These are phyloP conservation scores for Pyrus betulifolia DNA, from an alignment of 306 rosid genomes.

Conservation along the genomic window DNA sequence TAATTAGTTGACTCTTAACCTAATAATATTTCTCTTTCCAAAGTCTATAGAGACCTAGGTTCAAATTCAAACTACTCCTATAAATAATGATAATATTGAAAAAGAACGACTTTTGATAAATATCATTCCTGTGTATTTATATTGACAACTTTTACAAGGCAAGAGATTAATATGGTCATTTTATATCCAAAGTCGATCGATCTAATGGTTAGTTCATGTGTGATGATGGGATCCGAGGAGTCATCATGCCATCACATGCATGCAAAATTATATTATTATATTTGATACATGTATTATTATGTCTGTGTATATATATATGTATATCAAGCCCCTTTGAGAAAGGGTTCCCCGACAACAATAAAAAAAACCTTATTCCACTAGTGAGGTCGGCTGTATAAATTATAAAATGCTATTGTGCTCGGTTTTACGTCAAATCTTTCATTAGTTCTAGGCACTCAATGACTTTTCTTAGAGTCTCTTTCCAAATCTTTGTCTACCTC, in stretches of 20 bases:
- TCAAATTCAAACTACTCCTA: neutral
- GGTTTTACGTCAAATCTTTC: no score
- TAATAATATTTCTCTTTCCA: neutral
- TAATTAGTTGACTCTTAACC: rapidly evolving
- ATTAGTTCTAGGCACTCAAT: no score
- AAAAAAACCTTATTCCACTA: no score
- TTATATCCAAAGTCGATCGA: neutral
- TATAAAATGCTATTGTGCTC: rapidly evolving
- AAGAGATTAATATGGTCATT: neutral
- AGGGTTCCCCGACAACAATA: no score
- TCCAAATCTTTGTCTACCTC: no score
- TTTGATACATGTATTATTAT: neutral
- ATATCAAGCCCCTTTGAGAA: no score
- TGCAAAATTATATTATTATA: neutral
- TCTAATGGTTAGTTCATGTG: neutral
- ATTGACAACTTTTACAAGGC: neutral
- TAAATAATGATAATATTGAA: no score
- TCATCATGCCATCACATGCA: neutral
- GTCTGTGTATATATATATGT: neutral
- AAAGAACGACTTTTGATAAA: neutral
- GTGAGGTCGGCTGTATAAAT: no score
- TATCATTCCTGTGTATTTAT: neutral
- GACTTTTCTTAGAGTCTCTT: no score
- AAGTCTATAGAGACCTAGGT: neutral
- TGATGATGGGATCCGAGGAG: neutral